Evolutionary conservation across 2,329 filamentous ascomycete genomes (phyloP).

Genomic region (Chalaropsis thielavioides): DNA sequence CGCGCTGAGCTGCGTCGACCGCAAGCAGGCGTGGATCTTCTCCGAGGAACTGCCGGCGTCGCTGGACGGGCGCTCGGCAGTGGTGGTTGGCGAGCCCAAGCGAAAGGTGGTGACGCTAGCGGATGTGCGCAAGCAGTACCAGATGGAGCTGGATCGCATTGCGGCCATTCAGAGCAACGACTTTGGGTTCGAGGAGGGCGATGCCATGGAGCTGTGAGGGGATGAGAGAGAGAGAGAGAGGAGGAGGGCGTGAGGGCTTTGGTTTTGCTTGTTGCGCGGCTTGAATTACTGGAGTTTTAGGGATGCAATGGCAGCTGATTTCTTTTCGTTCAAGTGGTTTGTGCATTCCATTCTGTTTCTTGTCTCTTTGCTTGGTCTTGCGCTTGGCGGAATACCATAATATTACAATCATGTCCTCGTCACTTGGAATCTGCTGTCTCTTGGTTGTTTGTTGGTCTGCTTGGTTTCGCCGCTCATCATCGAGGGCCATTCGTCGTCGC

Average conservation of each 20-base stretch:
- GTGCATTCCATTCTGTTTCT: conserved; percentile 21
- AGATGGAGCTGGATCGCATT: conserved; percentile 75
- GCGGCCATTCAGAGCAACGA: conserved; percentile 79
- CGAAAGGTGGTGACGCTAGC: conserved; percentile 72
- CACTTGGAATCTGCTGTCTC: neutral
- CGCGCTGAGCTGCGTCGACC: conserved; percentile 69
- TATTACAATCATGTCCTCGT: neutral
- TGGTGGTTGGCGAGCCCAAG: conserved; percentile 29
- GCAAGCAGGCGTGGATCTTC: conserved; percentile 67
- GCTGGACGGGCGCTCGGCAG: conserved; percentile 14
- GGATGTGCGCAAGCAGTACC: conserved; percentile 78
- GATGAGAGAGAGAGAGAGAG: conserved; percentile 11
- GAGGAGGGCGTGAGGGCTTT: neutral
- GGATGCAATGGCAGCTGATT: neutral
- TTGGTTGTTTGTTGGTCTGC: neutral
- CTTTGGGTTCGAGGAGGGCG: conserved; percentile 55
- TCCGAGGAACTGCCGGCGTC: conserved; percentile 28
- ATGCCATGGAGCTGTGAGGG: conserved; percentile 39
- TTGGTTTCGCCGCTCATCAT: neutral
- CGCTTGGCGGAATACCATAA: neutral
- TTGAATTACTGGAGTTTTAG: conserved; percentile 2
- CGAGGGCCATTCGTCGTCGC: neutral
- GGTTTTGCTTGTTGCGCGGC: neutral
- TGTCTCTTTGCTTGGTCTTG: conserved; percentile 7
- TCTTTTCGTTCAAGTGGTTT: conserved; percentile 1